Base-by-base conservation (phyloP, 805 yeast genomes). In the Teunomyces barrocoloradensis region DNA sequence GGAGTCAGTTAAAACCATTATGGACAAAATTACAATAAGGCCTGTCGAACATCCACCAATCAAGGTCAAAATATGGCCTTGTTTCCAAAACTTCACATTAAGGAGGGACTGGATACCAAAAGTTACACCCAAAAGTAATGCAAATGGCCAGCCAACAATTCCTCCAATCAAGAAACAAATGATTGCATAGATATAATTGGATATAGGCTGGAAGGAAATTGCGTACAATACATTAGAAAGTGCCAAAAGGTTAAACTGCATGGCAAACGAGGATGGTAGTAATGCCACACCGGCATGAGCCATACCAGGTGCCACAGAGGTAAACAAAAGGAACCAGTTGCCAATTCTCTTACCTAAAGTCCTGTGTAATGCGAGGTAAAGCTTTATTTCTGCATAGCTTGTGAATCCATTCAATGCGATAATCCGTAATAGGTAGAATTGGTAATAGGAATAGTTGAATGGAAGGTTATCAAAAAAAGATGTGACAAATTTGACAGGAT, bases 121-220 rank as follows among this genome's bases (percentile, higher is more conserved):
- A 1, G 96, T 94, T 1, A 79, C 53, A 1, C 82, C 82, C 47
- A 89, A 64, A 0, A 78, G 82, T 47, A 88, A 64, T 0, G 85
- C 79, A 64, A 91, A 92, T 1, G 97, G 97, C 97, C 97, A 92
- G 1, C 97, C 97, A 27, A 87, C 52, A 2, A 91, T 58, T 0
- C 92, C 92, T 4, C 90, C 95, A n/a, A 86, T 52, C 17, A 78
- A 64, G 32, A 76, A 70, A 71, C 76, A 76, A 1, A 71, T 49
- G 3, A 78, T 61, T 2, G 74, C 66, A n/a, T 47, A 43, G 2
- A 69, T 50, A 11, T 46, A 27, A 12, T n/a, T 33, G 1, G 28
- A n/a, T 1, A 38, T 34, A 7, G 25, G 23, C 5, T 42, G 21
- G 0, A 65, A 58, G 6, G 46, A 45, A 40, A 62, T 45, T 3